Evolutionary conservation across 208 protist genomes (phyloP).

Genomic region (Leishmania turanica): DNA sequence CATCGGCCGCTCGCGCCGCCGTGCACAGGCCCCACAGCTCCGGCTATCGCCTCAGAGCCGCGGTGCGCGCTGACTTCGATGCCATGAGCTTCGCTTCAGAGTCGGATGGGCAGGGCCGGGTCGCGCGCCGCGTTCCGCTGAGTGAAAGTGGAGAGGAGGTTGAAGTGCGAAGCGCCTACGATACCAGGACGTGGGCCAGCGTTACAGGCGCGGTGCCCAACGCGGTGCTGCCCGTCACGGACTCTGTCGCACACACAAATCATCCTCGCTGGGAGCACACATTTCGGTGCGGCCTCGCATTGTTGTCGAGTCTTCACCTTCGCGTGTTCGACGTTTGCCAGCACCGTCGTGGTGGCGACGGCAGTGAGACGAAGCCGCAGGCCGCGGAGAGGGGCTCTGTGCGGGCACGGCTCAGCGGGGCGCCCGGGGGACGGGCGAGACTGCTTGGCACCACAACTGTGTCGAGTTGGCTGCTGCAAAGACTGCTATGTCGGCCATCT

Average conservation of each 20-base stretch:
- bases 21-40: background rate
- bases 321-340: constrained; percentile 32
- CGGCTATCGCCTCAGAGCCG: background rate
- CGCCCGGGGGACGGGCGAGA: background rate
- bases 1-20: background rate
- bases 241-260: constrained; percentile 16
- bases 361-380: background rate
- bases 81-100: background rate
- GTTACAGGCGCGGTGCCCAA: background rate
- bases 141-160: background rate
- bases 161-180: background rate
- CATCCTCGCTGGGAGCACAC: constrained; percentile 37
- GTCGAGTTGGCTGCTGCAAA: constrained; percentile 26
- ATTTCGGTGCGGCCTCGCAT: constrained; percentile 29
- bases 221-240: constrained; percentile 25
- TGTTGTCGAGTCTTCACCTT: constrained; percentile 23
- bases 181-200: background rate
- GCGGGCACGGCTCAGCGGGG: background rate
- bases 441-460: constrained; percentile 22
- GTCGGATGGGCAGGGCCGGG: background rate
- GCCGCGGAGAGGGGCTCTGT: background rate
- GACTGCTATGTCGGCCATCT: background rate
- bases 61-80: background rate
- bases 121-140: background rate
- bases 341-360: background rate